Conservation (phyloP, 2,329 filamentous ascomycete genomes). For the Rhynchosporium graminicola region DNA sequence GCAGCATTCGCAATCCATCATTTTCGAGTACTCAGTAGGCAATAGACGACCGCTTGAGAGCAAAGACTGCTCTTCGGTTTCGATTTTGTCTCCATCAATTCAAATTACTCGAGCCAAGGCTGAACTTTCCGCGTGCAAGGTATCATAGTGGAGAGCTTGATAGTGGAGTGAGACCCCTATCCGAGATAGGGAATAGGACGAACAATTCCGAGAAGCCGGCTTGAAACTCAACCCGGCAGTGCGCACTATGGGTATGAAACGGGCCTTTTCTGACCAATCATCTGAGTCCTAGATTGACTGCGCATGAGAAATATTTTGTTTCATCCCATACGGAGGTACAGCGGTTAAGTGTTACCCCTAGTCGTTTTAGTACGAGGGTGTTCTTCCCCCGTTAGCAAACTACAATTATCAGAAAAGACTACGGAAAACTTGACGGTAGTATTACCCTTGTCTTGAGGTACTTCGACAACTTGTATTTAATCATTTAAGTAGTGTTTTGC, state of each 20-base stretch:
- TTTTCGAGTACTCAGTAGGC: too few species aligned
- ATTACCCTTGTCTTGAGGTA: too few species aligned
- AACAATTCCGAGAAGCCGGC: slow-evolving; percentile 10
- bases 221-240: background rate
- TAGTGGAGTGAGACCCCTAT: slow-evolving; percentile 2
- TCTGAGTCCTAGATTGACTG: background rate
- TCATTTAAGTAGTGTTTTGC: too few species aligned
- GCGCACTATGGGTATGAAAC: slow-evolving; percentile 2
- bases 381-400: too few species aligned
- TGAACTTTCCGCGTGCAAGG: background rate
- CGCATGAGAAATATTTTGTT: slow-evolving; percentile 4
- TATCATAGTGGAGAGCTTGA: background rate
- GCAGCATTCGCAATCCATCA: too few species aligned
- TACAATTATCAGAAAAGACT: too few species aligned
- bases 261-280: background rate
- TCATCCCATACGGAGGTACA: background rate
- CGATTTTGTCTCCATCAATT: background rate
- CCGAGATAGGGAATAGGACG: slow-evolving; percentile 1
- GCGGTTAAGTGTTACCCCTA: too few species aligned
- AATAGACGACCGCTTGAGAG: too few species aligned
- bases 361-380: background rate
- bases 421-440: too few species aligned
- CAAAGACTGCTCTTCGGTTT: too few species aligned
- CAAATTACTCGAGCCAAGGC: background rate
- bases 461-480: too few species aligned